phyloP scores from a whole-genome alignment of 257 asterid species.

The Salvia splendens region DNA sequence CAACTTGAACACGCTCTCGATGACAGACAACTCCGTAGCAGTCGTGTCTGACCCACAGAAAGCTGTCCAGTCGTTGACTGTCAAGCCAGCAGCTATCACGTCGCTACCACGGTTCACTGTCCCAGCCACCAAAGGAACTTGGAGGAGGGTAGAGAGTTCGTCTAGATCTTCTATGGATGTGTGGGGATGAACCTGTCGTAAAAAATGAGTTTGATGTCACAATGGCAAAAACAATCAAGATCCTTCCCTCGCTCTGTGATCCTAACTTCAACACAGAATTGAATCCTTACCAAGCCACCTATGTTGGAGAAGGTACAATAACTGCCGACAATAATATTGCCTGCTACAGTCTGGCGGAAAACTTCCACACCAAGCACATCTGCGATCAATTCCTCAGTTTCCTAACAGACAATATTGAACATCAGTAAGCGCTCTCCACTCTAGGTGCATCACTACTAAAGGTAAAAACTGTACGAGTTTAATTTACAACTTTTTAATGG shows the following conservation, averaged over 20 bases:
- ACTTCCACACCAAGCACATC: constrained; percentile 95
- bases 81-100: constrained; percentile 77
- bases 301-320: constrained; percentile 69
- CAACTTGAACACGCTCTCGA: constrained; percentile 79
- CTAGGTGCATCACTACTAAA: background rate
- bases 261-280: background rate
- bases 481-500: too few relatives aligned
- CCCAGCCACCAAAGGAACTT: constrained; percentile 87
- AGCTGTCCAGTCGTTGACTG: constrained; percentile 86
- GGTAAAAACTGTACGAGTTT: too few relatives aligned
- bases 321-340: constrained; percentile 81
- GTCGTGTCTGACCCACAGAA: constrained; percentile 93
- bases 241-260: background rate
- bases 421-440: background rate
- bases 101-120: constrained; percentile 90
- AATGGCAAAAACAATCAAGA: background rate
- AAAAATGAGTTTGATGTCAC: background rate
- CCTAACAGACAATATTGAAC: constrained; percentile 38
- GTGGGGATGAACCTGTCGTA: constrained; percentile 79
- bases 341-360: constrained; percentile 75
- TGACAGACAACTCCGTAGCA: constrained; percentile 81
- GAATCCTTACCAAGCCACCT: constrained; percentile 83
- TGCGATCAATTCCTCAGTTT: constrained; percentile 84
- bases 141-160: constrained; percentile 87
- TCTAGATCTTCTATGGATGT: constrained; percentile 86